Evolutionary conservation across 495 filamentous ascomycete species (phyloP), one percentile per base, ranked within the genome.

Genomic region (Daldinia concentrica): DNA sequence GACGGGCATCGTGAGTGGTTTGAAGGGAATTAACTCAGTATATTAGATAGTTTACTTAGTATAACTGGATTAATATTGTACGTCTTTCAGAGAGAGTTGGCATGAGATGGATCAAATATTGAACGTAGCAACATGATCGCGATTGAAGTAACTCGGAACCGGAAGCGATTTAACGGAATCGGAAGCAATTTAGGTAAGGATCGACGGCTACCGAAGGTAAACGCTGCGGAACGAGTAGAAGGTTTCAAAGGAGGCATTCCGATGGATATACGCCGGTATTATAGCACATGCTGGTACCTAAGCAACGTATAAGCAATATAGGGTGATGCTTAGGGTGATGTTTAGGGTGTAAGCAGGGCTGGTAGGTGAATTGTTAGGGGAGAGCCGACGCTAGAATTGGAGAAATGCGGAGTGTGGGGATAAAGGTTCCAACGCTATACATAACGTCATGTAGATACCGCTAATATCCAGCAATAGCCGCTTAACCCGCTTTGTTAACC

Each of bases 1-100:
- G 75, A 80, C 84, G 71, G 84, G 90, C 90, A 85, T 91, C 74
- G 12, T 84, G 74, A 69, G 54, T 15, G 19, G 12, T 63, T 15
- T 2, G 6, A 24, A 48, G 11, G 36, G 1, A 17, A 22, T 39
- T 39, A 19, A 30, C 43, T 68, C 50, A 68, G 19, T 59, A 48
- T 19, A 45, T n/a, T n/a, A n/a, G n/a, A n/a, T 43, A 43, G 9
- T 22, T 48, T 19, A 48, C 19, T 54, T 29, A 6, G 51, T 30
- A 48, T 65, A 57, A n/a, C n/a, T n/a, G n/a, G 37, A n/a, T 66
- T 60, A 48, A 24, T 56, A 43, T 56, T 37, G 15, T 45, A 54
- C 24, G 8, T 4, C 36, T 36, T 17, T 52, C 26, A 48, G 24
- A 48, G 19, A 24, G 26, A 17, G 52, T 9, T 41, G 66, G 45